Evolutionary conservation across 2,329 filamentous ascomycete species (phyloP).

Genomic region (Talaromyces sp.): DNA sequence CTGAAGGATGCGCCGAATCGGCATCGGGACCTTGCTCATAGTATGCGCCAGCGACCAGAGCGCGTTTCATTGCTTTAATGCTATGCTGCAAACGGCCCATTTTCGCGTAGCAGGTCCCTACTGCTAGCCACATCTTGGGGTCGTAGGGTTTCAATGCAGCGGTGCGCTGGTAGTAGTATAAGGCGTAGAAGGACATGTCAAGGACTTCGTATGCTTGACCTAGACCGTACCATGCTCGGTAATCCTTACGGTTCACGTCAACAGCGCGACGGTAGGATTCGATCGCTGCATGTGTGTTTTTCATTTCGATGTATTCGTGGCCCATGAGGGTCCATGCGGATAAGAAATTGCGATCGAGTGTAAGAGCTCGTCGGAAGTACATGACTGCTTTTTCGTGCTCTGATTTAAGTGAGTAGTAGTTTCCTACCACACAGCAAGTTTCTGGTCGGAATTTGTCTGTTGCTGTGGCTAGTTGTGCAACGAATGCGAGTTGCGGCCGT

Average conservation of each 20-base stretch:
- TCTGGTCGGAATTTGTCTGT: constrained; percentile 96
- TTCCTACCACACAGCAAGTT: constrained; percentile 93
- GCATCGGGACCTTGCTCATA: constrained; percentile 58
- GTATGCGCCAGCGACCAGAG: constrained; percentile 79
- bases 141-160: constrained; percentile 92
- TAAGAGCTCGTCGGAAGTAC: constrained; percentile 90
- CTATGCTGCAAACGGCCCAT: constrained; percentile 83
- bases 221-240: constrained; percentile 95
- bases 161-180: constrained; percentile 97
- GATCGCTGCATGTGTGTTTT: constrained; percentile 96
- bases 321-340: constrained; percentile 99
- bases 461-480: constrained; percentile 83
- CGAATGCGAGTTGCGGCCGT: constrained; percentile 81
- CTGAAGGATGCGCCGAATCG: constrained; percentile 35
- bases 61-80: constrained; percentile 91
- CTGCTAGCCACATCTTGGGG: constrained; percentile 97
- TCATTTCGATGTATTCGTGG: constrained; percentile 96
- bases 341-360: constrained; percentile 81
- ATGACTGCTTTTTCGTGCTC: constrained; percentile 97
- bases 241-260: constrained; percentile 92
- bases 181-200: constrained; percentile 94
- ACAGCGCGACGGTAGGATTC: constrained; percentile 94
- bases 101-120: constrained; percentile 84
- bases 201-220: constrained; percentile 96
- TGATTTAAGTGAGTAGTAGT: constrained; percentile 92